Percentiles rank a stretch among this genome's conserved stretches.
These are phyloP conservation scores for Candida sanyiensis DNA, from an alignment of 805 yeast species.

Conservation along the genomic window DNA sequence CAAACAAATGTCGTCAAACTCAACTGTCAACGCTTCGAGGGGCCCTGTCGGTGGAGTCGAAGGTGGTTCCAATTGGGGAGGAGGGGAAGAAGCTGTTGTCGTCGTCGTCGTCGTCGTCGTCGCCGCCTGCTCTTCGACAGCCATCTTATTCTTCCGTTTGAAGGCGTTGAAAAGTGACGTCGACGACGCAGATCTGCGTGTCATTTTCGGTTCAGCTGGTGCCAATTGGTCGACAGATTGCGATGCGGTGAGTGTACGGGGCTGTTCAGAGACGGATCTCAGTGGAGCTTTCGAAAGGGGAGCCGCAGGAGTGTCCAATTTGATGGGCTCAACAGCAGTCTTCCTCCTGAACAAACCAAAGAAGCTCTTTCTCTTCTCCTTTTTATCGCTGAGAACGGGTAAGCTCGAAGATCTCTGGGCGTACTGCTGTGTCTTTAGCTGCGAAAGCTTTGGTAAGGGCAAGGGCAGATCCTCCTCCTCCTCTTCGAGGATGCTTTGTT, in stretches of 20 bases:
- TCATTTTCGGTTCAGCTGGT: constrained; percentile 10
- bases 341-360: constrained; percentile 20
- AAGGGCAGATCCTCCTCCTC: constrained; percentile 2
- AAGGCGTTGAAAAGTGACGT: constrained; percentile 24
- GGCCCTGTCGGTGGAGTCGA: neutral
- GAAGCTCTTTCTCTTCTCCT: constrained; percentile 18
- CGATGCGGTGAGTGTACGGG: constrained; percentile 10
- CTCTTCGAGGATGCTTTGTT: neutral
- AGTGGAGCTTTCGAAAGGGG: constrained; percentile 1
- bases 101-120: neutral
- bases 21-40: constrained; percentile 2
- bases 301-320: neutral
- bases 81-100: constrained; percentile 8
- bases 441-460: constrained; percentile 12
- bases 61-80: constrained; percentile 14
- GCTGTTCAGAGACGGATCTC: constrained; percentile 20
- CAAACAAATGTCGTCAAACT: neutral
- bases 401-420: constrained; percentile 22
- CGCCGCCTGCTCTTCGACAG: neutral
- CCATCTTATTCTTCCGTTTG: constrained; percentile 14
- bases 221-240: constrained; percentile 15
- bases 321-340: constrained; percentile 14
- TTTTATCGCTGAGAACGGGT: constrained; percentile 16
- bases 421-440: constrained; percentile 13
- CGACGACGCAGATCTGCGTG: constrained; percentile 24